phyloP scores from a whole-genome alignment of 2,329 filamentous ascomycete genomes.

The Fonsecaea pugnacius region DNA sequence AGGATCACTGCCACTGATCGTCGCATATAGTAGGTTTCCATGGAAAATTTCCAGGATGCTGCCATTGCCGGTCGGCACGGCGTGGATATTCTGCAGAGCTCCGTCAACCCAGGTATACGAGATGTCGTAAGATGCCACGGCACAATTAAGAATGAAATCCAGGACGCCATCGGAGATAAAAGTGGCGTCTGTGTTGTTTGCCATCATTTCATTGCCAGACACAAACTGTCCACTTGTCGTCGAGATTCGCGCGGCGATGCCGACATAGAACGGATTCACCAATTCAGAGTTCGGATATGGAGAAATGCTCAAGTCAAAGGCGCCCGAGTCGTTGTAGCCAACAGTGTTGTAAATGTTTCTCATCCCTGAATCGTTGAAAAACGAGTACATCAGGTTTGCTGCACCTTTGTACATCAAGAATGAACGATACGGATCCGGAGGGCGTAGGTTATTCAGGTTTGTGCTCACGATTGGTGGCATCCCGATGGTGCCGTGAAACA shows the following conservation, averaged over 20 bases:
- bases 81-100: conserved; percentile 6
- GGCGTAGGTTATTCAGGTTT: conserved; percentile 4
- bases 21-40: conserved; percentile 16
- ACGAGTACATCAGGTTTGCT: conserved; percentile 24
- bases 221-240: conserved; percentile 14
- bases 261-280: conserved; percentile 26
- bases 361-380: conserved; percentile 23
- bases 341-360: conserved; percentile 30
- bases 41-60: conserved; percentile 29
- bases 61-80: conserved; percentile 21
- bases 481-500: conserved; percentile 29
- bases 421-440: conserved; percentile 24
- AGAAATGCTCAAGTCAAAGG: conserved; percentile 12
- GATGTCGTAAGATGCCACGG: conserved; percentile 25
- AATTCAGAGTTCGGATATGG: conserved; percentile 24
- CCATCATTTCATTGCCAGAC: conserved; percentile 16
- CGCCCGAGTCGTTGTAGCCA: conserved; percentile 12
- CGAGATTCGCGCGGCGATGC: conserved; percentile 18
- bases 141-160: conserved; percentile 25
- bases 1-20: conserved; percentile 11
- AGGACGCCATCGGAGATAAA: conserved; percentile 13
- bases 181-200: conserved; percentile 11
- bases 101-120: conserved; percentile 25
- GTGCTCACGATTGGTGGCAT: conserved; percentile 15
- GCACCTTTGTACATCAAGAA: conserved; percentile 25